Percentiles rank a stretch among this genome's conserved stretches.
These are phyloP conservation scores for Dactylonectria estremocensis DNA, from an alignment of 2,329 filamentous ascomycete species.

Conservation along the genomic window DNA sequence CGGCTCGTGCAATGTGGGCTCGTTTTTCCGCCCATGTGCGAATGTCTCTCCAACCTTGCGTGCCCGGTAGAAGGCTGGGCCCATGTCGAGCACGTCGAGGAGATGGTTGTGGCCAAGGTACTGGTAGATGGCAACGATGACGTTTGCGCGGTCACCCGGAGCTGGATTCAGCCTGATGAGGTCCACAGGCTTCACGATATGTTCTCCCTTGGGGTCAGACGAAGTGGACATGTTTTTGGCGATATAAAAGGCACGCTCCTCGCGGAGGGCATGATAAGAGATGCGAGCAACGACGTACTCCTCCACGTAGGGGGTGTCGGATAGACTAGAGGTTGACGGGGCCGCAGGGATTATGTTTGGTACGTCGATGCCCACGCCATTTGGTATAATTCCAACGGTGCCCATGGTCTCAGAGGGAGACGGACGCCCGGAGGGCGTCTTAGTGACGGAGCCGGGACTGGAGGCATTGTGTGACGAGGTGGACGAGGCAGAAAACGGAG, in stretches of 20 bases:
- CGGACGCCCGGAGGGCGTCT: slow-evolving; percentile 60
- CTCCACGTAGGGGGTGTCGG: slow-evolving; percentile 70
- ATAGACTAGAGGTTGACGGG: slow-evolving; percentile 52
- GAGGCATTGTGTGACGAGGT: slow-evolving; percentile 61
- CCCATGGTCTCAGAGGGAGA: slow-evolving; percentile 60
- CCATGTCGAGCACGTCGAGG: slow-evolving; percentile 79
- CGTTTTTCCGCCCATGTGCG: slow-evolving; percentile 60
- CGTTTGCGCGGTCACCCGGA: slow-evolving; percentile 77
- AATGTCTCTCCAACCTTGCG: slow-evolving; percentile 67
- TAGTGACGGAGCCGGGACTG: slow-evolving; percentile 61
- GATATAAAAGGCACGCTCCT: slow-evolving; percentile 91
- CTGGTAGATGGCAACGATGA: slow-evolving; percentile 87
- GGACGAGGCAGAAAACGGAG: slow-evolving; percentile 63
- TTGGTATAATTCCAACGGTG: slow-evolving; percentile 52
- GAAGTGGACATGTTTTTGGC: slow-evolving; percentile 79
- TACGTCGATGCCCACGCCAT: slow-evolving; percentile 56
- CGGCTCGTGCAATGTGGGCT: slow-evolving; percentile 68
- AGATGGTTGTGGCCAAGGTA: slow-evolving; percentile 83
- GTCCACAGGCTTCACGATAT: slow-evolving; percentile 87
- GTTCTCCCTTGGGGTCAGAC: slow-evolving; percentile 79
- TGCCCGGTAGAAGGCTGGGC: slow-evolving; percentile 79
- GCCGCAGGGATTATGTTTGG: slow-evolving; percentile 56
- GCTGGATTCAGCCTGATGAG: slow-evolving; percentile 79
- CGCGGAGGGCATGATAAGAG: slow-evolving; percentile 84
- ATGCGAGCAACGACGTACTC: slow-evolving; percentile 84